These are phyloP conservation scores for Orbilia brochopaga DNA, from an alignment of 2,329 filamentous ascomycete genomes.

Conservation along the genomic window DNA sequence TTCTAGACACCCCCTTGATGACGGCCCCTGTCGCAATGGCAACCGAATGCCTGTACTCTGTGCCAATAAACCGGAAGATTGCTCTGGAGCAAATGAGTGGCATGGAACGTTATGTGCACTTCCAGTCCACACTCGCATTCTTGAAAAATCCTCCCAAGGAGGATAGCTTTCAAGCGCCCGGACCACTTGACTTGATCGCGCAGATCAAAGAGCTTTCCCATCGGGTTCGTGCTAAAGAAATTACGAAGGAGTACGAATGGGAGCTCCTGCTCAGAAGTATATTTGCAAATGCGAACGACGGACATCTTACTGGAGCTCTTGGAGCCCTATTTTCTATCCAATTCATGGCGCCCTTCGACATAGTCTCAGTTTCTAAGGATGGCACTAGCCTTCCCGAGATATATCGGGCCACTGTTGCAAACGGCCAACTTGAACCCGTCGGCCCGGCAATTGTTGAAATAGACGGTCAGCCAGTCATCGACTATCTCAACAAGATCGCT, in stretches of 20 bases:
- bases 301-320: constrained; percentile 42
- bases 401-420: constrained; percentile 23
- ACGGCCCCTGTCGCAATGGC: constrained; percentile 39
- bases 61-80: constrained; percentile 41
- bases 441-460: constrained; percentile 39
- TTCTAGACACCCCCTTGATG: constrained; percentile 35
- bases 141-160: constrained; percentile 45
- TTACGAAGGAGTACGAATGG: constrained; percentile 47
- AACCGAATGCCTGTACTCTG: constrained; percentile 42
- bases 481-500: constrained; percentile 46
- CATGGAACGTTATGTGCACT: constrained; percentile 47
- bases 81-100: constrained; percentile 37
- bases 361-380: constrained; percentile 45
- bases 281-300: constrained; percentile 43
- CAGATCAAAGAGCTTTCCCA: constrained; percentile 39
- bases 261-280: constrained; percentile 32
- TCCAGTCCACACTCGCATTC: constrained; percentile 44
- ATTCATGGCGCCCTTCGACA: constrained; percentile 42
- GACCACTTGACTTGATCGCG: constrained; percentile 27
- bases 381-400: constrained; percentile 35
- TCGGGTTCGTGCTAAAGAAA: constrained; percentile 28
- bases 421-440: constrained; percentile 32
- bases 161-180: constrained; percentile 37
- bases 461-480: constrained; percentile 33
- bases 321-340: constrained; percentile 46